Base-by-base conservation (phyloP, 1,139 yeast species). In the Kazachstania sp. region DNA sequence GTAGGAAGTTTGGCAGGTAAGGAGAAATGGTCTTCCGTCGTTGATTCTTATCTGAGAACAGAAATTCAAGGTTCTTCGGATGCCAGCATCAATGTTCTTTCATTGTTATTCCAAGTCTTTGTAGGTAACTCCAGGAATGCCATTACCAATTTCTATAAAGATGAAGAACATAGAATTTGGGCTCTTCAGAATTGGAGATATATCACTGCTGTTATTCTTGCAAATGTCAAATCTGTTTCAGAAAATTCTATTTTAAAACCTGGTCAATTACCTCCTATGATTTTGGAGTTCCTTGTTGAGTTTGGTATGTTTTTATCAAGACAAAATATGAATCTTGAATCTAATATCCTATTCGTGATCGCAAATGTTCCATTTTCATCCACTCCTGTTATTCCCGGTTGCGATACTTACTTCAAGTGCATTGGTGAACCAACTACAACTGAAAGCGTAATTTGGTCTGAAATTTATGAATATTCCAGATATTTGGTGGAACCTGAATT, bases 1-100 rank as follows among this genome's bases (percentile, higher is more conserved):
- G 70, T 90, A 48, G 82, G 95, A 1, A 76, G 83, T 50, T 67
- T 86, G 15, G 67, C 79, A 32, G 83, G 94, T 1, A 75, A 77
- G 15, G 81, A 78, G 4, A 71, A 73, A 43, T 83, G 87, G 76
- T 69, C 78, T 7, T 70, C 72, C 31, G 74, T 83, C 12, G 83
- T 83, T 1, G 69, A 72, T 16, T 67, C 70, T 39, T 81, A 77
- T 61, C 66, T 78, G 7, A 59, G 66, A 2, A 66, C 69, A 30
- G 79, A 74, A 39, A 69, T 77, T 45, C 69, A 71, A 38, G 75
- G 73, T 30, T 78, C 77, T 55, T 71, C 77, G 58, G 39, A 45
- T 35, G 32, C 26, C 12, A 53, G 57, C 39, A 51, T 56, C 2
- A 54, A 57, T 43, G 45, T 63, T 15, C 71, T 86, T 69, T 83